phyloP scores from a whole-genome alignment of 2,329 filamentous ascomycete genomes.

The Fusarium concolor region DNA sequence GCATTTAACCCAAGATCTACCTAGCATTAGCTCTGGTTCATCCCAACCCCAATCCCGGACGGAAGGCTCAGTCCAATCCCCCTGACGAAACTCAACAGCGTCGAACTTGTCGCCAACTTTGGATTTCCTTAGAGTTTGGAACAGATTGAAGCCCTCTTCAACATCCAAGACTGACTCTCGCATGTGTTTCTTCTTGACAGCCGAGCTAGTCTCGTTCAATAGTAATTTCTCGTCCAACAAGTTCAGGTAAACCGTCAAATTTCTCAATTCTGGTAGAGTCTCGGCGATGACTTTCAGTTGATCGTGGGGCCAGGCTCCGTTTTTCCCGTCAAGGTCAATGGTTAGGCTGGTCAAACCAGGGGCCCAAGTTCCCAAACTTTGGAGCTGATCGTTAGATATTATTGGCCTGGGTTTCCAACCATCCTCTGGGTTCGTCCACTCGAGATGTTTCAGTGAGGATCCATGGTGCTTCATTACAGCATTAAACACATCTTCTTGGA shows the following conservation, averaged over 20 bases:
- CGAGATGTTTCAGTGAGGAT: not conserved
- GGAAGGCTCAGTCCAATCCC: not conserved
- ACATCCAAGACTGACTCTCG: not conserved
- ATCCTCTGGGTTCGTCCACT: slow-evolving; percentile 21
- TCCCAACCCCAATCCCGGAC: no score
- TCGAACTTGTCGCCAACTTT: not conserved
- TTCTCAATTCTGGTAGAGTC: not conserved
- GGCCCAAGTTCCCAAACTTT: not conserved
- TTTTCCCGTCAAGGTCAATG: slow-evolving; percentile 1
- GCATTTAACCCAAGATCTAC: not conserved
- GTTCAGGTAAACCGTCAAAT: slow-evolving; percentile 9
- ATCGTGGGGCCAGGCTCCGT: not conserved
- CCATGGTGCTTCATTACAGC: slow-evolving; percentile 15
- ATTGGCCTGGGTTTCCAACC: not conserved
- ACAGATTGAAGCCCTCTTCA: not conserved
- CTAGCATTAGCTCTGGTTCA: fast-evolving
- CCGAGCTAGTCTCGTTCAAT: not conserved
- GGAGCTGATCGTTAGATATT: not conserved
- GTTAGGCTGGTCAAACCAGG: not conserved
- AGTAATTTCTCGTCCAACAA: not conserved
- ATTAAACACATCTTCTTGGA: not conserved
- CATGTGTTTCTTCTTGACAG: fast-evolving
- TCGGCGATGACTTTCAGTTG: slow-evolving; percentile 1
- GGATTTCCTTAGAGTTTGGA: not conserved
- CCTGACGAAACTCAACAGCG: not conserved